Conservation (phyloP, 177 flowering plant species). For the Tripterygium wilfordii region DNA sequence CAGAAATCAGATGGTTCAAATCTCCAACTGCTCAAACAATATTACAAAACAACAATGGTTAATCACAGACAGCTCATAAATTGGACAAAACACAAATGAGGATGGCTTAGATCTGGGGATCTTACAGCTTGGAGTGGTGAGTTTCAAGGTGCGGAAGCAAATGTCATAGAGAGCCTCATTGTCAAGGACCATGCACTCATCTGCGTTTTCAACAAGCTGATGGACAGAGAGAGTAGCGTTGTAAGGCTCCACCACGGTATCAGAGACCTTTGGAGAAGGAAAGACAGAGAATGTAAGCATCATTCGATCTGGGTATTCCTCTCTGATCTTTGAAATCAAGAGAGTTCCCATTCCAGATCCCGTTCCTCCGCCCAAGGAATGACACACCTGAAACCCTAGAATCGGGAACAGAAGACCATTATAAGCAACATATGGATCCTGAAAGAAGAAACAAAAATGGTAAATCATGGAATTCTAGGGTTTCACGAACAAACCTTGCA, state of each 20-base stretch:
- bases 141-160: constrained; percentile 35
- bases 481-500: constrained; percentile 22
- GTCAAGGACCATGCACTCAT: constrained; percentile 40
- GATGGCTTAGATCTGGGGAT: too few species aligned
- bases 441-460: too few species aligned
- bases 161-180: constrained; percentile 36
- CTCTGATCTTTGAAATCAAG: constrained; percentile 33
- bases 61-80: too few species aligned
- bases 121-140: constrained; percentile 36
- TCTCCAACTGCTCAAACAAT: constrained; percentile 37
- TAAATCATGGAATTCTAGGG: too few species aligned
- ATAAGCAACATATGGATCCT: too few species aligned
- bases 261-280: constrained; percentile 36
- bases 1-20: constrained; percentile 35
- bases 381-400: constrained; percentile 36
- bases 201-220: constrained; percentile 35
- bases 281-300: constrained; percentile 41
- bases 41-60: neutral
- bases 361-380: constrained; percentile 35
- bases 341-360: constrained; percentile 39
- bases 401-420: too few species aligned
- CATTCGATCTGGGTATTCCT: constrained; percentile 36
- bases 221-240: constrained; percentile 34
- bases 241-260: constrained; percentile 34
- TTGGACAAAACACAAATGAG: too few species aligned